Base-by-base conservation (phyloP, 257 asterid species). In the Primulina eburnea region DNA sequence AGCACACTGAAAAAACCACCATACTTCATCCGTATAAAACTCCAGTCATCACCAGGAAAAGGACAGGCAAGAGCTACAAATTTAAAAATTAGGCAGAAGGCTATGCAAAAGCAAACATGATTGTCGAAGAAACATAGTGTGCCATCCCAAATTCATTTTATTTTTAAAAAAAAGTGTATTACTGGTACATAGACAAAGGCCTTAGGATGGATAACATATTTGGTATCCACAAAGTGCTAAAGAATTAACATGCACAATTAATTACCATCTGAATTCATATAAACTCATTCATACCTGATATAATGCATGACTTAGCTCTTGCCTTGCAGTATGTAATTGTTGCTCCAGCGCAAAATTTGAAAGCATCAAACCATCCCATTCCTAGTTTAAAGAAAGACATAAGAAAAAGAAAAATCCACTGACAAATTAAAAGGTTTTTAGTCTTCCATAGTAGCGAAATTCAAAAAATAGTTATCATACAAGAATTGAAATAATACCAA, bases 321-420 rank as follows among this genome's bases (percentile, higher is more conserved):
- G 97, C 85, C 99, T 88, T 64, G 97, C 97, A 40, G 89, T 85
- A 77, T 94, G 98, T 67, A 94, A 72, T 77, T 94, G 99, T 76
- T 86, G 94, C 87, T 92, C 99, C 85, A 89, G 64, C 1, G 99
- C 89, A 82, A 89, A 88, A 86, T 91, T 94, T 61, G 99, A 94
- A 8, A 94, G 92, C 99, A 94, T 94, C 75, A 94, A 74, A 56
- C 95, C 88, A 83, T 94, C 99, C 99, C 98, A 91, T 82, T 94
- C 97, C 98, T 94, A 67, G 71, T 69, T 40, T 35, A 62, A 71
- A 63, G 53, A 43, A 76, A 75, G 58, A 24, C 21, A 58, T 66
- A 57, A 56, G 63, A 71, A 21, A 8, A 64, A 58, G 24, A 73
- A 35, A 33, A 4, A 62, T 70, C 7, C 74, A 57, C 33, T 16